Conservation (phyloP, 2,329 filamentous ascomycete species). For the Endoconidiophora laricicola region DNA sequence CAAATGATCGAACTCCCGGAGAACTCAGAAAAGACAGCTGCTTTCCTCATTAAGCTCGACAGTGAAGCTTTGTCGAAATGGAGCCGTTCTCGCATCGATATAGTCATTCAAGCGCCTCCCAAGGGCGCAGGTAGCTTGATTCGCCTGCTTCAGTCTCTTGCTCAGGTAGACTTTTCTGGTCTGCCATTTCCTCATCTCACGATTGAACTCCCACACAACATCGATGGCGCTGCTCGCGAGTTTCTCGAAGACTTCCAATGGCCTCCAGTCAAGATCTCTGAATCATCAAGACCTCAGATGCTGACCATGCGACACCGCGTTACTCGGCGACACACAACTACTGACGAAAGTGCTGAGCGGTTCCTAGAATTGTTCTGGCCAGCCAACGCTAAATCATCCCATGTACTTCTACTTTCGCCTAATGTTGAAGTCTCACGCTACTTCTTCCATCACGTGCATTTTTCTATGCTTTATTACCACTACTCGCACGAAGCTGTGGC, state of each 20-base stretch:
- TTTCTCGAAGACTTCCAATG: conserved; percentile 51
- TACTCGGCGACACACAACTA: conserved; percentile 36
- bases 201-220: conserved; percentile 59
- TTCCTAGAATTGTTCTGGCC: conserved; percentile 87
- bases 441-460: conserved; percentile 79
- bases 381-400: conserved; percentile 40
- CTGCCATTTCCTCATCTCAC: conserved; percentile 57
- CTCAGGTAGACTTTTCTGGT: conserved; percentile 57
- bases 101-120: conserved; percentile 61
- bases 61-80: conserved; percentile 57
- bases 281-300: conserved; percentile 29
- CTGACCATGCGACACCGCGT: conserved; percentile 65
- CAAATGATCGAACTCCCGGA: conserved; percentile 61
- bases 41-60: conserved; percentile 69
- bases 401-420: conserved; percentile 72
- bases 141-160: conserved; percentile 60
- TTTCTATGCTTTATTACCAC: conserved; percentile 57
- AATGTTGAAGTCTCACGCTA: conserved; percentile 63
- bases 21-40: conserved; percentile 42
- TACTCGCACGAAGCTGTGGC: conserved; percentile 40
- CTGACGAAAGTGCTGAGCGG: conserved; percentile 55
- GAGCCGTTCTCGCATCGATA: conserved; percentile 64
- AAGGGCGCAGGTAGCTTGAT: conserved; percentile 58
- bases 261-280: conserved; percentile 33
- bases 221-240: conserved; percentile 47